Evolutionary conservation across 257 asterid genomes (phyloP).

Genomic region (Ehretia macrophylla): DNA sequence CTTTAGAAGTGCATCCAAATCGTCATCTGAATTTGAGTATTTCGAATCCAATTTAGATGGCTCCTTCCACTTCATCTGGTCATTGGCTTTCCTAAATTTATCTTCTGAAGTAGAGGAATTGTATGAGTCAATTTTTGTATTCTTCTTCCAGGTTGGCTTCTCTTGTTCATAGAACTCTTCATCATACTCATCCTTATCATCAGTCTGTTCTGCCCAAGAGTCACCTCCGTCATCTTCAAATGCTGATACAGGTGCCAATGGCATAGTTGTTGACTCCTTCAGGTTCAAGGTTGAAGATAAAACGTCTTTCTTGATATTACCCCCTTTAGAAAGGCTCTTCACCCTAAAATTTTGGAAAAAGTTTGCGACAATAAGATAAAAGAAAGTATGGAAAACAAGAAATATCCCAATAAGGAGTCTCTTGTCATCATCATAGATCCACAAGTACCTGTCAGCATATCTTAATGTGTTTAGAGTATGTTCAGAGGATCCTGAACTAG

Average conservation of each 20-base stretch:
- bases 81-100: constrained; percentile 53
- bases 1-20: constrained; percentile 75
- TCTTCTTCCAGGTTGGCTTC: constrained; percentile 55
- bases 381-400: neutral
- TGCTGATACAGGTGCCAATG: constrained; percentile 47
- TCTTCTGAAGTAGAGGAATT: constrained; percentile 46
- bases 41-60: constrained; percentile 59
- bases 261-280: constrained; percentile 70
- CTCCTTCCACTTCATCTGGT: constrained; percentile 72
- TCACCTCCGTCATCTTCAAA: constrained; percentile 78
- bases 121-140: constrained; percentile 50
- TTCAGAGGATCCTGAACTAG: constrained; percentile 93
- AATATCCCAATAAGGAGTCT: neutral
- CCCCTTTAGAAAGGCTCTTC: constrained; percentile 95
- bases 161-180: constrained; percentile 79
- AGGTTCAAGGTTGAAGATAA: constrained; percentile 55
- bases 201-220: constrained; percentile 81
- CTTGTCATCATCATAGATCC: neutral
- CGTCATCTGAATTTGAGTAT: constrained; percentile 43
- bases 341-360: constrained; percentile 46
- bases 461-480: constrained; percentile 91
- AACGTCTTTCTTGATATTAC: constrained; percentile 68
- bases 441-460: constrained; percentile 86
- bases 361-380: constrained; percentile 7
- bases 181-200: constrained; percentile 71